Conservation (phyloP, 768 basidiomycete genomes). For the Agaricus subrufescens region DNA sequence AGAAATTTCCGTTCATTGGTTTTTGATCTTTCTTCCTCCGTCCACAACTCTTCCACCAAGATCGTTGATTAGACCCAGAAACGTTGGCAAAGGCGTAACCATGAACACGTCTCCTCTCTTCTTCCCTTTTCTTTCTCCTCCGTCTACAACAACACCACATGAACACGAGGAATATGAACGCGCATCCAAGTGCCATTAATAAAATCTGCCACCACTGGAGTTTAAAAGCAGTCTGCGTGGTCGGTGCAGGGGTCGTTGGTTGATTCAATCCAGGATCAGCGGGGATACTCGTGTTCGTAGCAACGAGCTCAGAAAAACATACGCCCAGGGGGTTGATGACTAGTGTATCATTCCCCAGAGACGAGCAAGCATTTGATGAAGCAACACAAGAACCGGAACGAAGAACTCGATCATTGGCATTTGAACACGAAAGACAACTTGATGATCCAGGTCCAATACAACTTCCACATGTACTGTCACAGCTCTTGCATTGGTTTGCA, state of each 20-base stretch:
- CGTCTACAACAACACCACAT: constrained; percentile 69
- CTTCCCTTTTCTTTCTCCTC: constrained; percentile 61
- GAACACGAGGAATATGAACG: constrained; percentile 68
- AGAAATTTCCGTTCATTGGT: too few species aligned
- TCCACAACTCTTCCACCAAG: background rate
- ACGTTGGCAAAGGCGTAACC: constrained; percentile 3
- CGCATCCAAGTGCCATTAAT: constrained; percentile 77
- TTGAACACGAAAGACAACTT: constrained; percentile 73
- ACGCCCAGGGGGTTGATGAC: constrained; percentile 69
- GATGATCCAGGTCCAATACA: constrained; percentile 67
- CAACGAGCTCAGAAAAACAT: constrained; percentile 74
- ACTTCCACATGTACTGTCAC: constrained; percentile 73
- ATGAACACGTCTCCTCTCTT: constrained; percentile 24
- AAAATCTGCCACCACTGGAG: constrained; percentile 84
- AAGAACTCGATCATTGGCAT: constrained; percentile 49
- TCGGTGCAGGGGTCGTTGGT: constrained; percentile 32
- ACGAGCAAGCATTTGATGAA: constrained; percentile 37
- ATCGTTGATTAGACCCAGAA: background rate
- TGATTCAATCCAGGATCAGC: constrained; percentile 49
- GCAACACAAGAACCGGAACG: constrained; percentile 56
- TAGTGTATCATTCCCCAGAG: constrained; percentile 38
- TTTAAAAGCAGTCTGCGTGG: constrained; percentile 27
- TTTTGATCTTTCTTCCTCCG: background rate
- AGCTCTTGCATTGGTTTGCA: constrained; percentile 56
- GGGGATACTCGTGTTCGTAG: constrained; percentile 34